These are phyloP conservation scores for Kluyveromyces dobzhanskii DNA, from an alignment of 805 yeast genomes.

Conservation along the genomic window DNA sequence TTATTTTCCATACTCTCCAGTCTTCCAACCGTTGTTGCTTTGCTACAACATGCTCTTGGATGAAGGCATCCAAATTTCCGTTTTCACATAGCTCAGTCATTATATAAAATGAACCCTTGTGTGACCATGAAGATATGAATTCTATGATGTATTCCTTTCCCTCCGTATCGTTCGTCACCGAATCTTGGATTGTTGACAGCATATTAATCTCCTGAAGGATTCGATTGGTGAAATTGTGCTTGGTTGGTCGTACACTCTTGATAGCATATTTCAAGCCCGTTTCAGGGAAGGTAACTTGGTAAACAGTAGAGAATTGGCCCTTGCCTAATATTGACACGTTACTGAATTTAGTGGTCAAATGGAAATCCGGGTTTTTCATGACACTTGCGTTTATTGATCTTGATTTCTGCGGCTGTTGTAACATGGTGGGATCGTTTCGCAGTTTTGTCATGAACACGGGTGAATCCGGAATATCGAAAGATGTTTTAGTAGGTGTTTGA, in stretches of 20 bases:
- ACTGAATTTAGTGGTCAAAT: conserved; percentile 41
- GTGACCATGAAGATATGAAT: conserved; percentile 81
- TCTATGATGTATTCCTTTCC: conserved; percentile 74
- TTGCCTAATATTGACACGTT: conserved; percentile 66
- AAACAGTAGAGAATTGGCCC: conserved; percentile 89
- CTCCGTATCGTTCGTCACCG: conserved; percentile 39
- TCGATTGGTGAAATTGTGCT: conserved; percentile 19
- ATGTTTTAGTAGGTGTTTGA: conserved; percentile 10
- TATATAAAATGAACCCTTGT: conserved; percentile 65
- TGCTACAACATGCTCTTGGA: conserved; percentile 68
- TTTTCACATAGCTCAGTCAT: conserved; percentile 95
- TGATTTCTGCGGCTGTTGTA: conserved; percentile 6
- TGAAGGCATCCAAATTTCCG: conserved; percentile 77
- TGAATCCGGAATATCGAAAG: conserved; percentile 5
- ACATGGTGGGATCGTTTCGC: conserved; percentile 24
- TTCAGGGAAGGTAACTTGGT: conserved; percentile 61
- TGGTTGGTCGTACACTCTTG: conserved; percentile 62
- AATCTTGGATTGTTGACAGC: conserved; percentile 18
- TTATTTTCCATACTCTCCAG: conserved; percentile 95
- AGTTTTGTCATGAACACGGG: conserved; percentile 15
- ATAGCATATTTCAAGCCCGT: conserved; percentile 64
- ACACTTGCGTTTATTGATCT: conserved; percentile 20
- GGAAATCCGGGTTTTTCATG: conserved; percentile 27
- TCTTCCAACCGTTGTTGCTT: conserved; percentile 62
- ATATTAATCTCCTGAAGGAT: conserved; percentile 27